Evolutionary conservation across 2,329 filamentous ascomycete genomes (phyloP).

Genomic region (Laburnicola sp.): DNA sequence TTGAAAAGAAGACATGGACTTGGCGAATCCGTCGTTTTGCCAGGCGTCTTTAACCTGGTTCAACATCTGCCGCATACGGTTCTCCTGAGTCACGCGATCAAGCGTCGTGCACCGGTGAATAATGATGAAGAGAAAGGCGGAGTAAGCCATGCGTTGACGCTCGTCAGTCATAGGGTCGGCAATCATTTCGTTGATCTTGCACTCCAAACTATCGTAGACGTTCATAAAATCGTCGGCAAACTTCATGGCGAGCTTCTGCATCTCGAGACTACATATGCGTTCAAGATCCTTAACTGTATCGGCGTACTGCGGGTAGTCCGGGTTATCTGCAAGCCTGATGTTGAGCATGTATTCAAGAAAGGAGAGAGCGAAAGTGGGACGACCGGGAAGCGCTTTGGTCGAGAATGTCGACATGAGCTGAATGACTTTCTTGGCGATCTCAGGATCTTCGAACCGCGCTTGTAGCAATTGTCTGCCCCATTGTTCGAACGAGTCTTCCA

Average conservation of each 20-base stretch:
- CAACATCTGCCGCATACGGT: constrained; percentile 75
- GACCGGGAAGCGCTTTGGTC: constrained; percentile 72
- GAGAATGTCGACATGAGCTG: constrained; percentile 85
- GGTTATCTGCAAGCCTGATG: constrained; percentile 73
- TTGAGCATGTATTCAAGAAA: constrained; percentile 90
- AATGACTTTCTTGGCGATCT: constrained; percentile 78
- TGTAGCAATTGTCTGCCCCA: constrained; percentile 75
- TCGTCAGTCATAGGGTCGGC: constrained; percentile 74
- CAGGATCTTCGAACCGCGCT: constrained; percentile 77
- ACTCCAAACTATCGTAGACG: constrained; percentile 85
- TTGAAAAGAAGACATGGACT: constrained; percentile 71
- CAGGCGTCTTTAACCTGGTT: constrained; percentile 80
- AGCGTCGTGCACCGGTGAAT: constrained; percentile 81
- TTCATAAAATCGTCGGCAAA: constrained; percentile 88
- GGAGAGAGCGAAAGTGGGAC: constrained; percentile 79
- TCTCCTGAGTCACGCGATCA: constrained; percentile 69
- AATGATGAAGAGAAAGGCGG: constrained; percentile 90
- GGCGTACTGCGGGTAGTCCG: constrained; percentile 70
- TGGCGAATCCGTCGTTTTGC: constrained; percentile 70
- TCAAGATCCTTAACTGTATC: constrained; percentile 91
- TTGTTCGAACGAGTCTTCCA: constrained; percentile 67
- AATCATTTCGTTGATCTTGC: constrained; percentile 78
- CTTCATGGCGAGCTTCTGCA: constrained; percentile 84
- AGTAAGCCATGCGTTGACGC: constrained; percentile 81
- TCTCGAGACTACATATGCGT: constrained; percentile 78